phyloP scores from a whole-genome alignment of 148 eudicot species.

The Talinum fruticosum region DNA sequence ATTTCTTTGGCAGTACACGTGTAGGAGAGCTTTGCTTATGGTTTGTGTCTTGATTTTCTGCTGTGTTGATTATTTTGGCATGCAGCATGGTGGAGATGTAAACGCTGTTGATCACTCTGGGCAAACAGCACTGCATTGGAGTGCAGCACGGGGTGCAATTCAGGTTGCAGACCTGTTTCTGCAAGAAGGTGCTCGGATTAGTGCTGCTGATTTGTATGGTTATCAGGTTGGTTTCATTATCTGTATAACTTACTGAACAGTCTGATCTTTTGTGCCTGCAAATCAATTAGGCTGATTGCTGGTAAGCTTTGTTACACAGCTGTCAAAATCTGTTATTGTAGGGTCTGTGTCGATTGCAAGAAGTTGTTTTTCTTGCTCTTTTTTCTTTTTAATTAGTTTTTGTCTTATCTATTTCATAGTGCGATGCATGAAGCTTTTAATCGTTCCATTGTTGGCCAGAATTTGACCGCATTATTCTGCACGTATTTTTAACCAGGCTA shows the following conservation, averaged over 20 bases:
- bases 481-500: too few species aligned
- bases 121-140: slow-evolving; percentile 98
- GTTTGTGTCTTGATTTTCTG: background rate
- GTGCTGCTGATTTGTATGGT: slow-evolving; percentile 82
- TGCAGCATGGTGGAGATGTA: slow-evolving; percentile 92
- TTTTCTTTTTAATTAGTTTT: too few species aligned
- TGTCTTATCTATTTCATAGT: too few species aligned
- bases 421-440: too few species aligned
- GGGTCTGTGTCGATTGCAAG: too few species aligned
- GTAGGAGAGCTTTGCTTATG: background rate
- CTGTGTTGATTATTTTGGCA: background rate
- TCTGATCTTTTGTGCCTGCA: background rate
- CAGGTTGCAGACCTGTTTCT: slow-evolving; percentile 93
- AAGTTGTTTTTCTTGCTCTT: too few species aligned
- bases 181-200: slow-evolving; percentile 83
- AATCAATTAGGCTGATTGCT: background rate
- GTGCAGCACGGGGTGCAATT: slow-evolving; percentile 89
- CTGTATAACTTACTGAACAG: background rate
- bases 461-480: too few species aligned
- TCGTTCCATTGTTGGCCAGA: too few species aligned
- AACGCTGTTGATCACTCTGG: slow-evolving; percentile 90
- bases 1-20: background rate
- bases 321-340: too few species aligned
- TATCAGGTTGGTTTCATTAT: slow-evolving; percentile 66
- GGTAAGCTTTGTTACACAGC: too few species aligned